These are phyloP conservation scores for Oryza brachyantha DNA, from an alignment of 176 grass and related monocot species.

Conservation along the genomic window DNA sequence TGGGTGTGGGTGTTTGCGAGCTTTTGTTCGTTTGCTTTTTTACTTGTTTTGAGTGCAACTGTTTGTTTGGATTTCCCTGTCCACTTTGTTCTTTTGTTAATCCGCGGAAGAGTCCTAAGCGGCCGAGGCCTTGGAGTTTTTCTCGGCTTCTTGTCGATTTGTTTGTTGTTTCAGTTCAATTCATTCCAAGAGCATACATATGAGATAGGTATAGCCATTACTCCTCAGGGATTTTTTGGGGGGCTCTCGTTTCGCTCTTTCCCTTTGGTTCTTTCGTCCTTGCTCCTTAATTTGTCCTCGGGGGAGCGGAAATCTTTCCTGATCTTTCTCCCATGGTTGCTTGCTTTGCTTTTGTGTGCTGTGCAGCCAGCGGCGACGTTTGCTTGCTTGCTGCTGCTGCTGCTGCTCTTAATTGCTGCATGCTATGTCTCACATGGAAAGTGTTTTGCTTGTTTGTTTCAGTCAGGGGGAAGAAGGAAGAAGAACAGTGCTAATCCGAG, in stretches of 20 bases:
- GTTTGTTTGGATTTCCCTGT: conserved; percentile 90
- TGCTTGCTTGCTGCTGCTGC: too few species aligned
- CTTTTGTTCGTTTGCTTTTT: conserved; percentile 77
- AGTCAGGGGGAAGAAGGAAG: conserved; percentile 33
- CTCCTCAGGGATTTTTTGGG: conserved; percentile 46
- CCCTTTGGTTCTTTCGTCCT: conserved; percentile 46
- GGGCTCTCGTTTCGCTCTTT: conserved; percentile 35
- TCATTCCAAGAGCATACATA: conserved; percentile 44
- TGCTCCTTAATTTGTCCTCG: conserved; percentile 39
- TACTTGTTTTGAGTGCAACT: conserved; percentile 94
- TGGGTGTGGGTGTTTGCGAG: conserved; percentile 61
- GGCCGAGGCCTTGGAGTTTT: conserved; percentile 62
- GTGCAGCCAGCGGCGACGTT: conserved; percentile 12
- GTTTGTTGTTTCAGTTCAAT: conserved; percentile 60
- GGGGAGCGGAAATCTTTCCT: conserved; percentile 28
- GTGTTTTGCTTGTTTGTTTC: conserved; percentile 25
- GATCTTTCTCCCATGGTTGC: conserved; percentile 37
- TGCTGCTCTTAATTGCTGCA: conserved; percentile 17
- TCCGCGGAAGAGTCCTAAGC: conserved; percentile 63
- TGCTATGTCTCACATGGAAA: conserved; percentile 44
- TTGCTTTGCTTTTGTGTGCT: conserved; percentile 42
- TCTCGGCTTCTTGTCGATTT: conserved; percentile 64
- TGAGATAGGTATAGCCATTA: conserved; percentile 36
- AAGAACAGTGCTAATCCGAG: conserved; percentile 31
- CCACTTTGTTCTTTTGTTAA: conserved; percentile 83